Evolutionary conservation across 352 stramenopile species (phyloP).

Genomic region (Globisporangium middletonii): DNA sequence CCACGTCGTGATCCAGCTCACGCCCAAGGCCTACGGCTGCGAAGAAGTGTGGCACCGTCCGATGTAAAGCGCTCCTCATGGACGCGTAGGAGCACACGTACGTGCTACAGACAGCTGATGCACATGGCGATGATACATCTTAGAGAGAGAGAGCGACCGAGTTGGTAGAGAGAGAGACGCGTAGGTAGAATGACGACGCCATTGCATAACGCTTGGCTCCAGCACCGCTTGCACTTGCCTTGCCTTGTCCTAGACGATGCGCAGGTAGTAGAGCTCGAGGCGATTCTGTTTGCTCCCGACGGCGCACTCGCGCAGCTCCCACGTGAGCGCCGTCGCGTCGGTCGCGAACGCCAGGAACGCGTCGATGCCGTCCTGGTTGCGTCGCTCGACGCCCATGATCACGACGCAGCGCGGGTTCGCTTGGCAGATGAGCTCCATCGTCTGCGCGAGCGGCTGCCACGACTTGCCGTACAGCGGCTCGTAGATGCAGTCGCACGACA

Average conservation of each 20-base stretch:
- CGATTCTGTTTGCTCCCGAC: slow-evolving; percentile 46
- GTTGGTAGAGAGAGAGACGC: too few species aligned
- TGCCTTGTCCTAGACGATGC: slow-evolving; percentile 10
- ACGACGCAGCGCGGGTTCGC: slow-evolving; percentile 51
- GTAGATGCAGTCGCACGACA: slow-evolving; percentile 95
- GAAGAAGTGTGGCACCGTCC: slow-evolving; percentile 91
- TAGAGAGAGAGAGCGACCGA: neutral
- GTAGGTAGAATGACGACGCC: too few species aligned
- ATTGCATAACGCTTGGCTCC: neutral
- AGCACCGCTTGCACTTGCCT: neutral
- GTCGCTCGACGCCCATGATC: slow-evolving; percentile 71
- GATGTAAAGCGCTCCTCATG: slow-evolving; percentile 37
- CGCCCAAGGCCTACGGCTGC: slow-evolving; percentile 91
- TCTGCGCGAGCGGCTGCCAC: slow-evolving; percentile 84
- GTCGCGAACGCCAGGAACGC: slow-evolving; percentile 67
- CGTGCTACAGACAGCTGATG: neutral
- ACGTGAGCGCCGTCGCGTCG: slow-evolving; percentile 36
- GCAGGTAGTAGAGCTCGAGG: slow-evolving; percentile 67
- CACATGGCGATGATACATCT: neutral
- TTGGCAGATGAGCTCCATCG: slow-evolving; percentile 74
- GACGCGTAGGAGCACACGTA: neutral
- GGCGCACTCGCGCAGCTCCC: slow-evolving; percentile 36
- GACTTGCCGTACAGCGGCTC: slow-evolving; percentile 91
- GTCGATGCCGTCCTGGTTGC: slow-evolving; percentile 77
- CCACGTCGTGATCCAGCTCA: slow-evolving; percentile 95